A percentile compares a stretch with the other conserved stretches of the same genome.
These are phyloP conservation scores for Blastobotrys serpentis DNA, from an alignment of 1,139 yeast species.

Conservation along the genomic window DNA sequence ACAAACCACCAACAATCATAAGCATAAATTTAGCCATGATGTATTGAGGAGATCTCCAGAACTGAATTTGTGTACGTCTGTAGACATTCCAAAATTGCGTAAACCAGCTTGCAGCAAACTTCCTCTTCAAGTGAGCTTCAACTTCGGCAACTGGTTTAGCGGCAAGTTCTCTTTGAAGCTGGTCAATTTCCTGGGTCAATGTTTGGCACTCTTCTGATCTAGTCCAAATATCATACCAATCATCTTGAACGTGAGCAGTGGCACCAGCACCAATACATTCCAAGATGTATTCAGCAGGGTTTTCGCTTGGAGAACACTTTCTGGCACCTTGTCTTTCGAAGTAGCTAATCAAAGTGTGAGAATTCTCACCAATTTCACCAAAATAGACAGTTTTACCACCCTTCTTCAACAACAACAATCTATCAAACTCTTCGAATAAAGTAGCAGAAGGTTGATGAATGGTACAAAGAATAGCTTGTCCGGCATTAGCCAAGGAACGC, in stretches of 20 bases:
- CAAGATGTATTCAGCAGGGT: constrained; percentile 67
- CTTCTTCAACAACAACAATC: constrained; percentile 48
- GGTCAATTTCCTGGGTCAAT: constrained; percentile 42
- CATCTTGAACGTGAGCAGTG: constrained; percentile 48
- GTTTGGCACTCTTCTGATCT: constrained; percentile 42
- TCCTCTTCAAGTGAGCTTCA: constrained; percentile 22
- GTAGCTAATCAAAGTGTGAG: constrained; percentile 50
- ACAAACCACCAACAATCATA: constrained; percentile 49
- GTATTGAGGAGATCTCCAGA: constrained; percentile 49
- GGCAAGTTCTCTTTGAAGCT: constrained; percentile 35
- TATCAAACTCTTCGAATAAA: constrained; percentile 52
- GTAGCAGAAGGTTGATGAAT: constrained; percentile 62
- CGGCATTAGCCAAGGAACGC: constrained; percentile 52
- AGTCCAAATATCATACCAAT: constrained; percentile 48
- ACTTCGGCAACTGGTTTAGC: constrained; percentile 26
- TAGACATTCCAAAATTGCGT: constrained; percentile 43
- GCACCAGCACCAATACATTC: constrained; percentile 69
- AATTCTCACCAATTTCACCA: constrained; percentile 61
- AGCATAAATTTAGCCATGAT: constrained; percentile 46
- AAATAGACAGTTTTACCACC: constrained; percentile 68
- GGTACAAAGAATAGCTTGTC: constrained; percentile 57
- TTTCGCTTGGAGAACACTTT: constrained; percentile 49
- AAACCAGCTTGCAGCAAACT: constrained; percentile 37
- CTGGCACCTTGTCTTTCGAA: constrained; percentile 56
- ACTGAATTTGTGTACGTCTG: constrained; percentile 40